Conservation (phyloP, 2,329 filamentous ascomycete genomes). For the Nemania bipapillata region DNA sequence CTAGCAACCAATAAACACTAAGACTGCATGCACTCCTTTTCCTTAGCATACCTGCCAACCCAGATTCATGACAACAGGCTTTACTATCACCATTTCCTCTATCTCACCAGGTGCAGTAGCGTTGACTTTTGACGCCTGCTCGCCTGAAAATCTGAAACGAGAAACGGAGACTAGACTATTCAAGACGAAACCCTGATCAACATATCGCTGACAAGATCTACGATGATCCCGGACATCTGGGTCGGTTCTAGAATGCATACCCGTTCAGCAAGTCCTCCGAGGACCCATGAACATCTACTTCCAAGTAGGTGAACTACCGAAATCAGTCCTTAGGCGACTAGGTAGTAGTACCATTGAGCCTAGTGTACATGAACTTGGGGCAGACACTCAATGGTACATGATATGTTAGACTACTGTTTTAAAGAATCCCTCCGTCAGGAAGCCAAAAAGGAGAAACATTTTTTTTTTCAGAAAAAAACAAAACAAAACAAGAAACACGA, state of each 20-base stretch:
- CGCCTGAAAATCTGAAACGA: constrained; percentile 36
- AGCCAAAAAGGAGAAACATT: too few relatives aligned
- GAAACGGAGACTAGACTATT: constrained; percentile 14
- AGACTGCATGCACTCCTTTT: background rate
- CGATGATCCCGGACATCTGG: constrained; percentile 43
- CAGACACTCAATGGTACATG: too few relatives aligned
- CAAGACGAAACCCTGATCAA: constrained; percentile 30
- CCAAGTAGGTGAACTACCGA: background rate
- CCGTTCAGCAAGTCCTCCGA: constrained; percentile 15
- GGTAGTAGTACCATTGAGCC: too few relatives aligned
- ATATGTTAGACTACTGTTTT: background rate
- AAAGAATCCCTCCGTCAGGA: background rate
- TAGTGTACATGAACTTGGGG: background rate
- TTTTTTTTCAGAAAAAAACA: background rate
- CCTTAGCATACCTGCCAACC: background rate
- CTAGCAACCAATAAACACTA: constrained; percentile 33
- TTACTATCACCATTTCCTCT: background rate
- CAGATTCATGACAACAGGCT: background rate
- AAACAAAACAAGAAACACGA: background rate
- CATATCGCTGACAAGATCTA: constrained; percentile 41
- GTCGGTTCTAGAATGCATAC: constrained; percentile 35
- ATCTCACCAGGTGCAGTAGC: constrained; percentile 28
- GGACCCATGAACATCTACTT: constrained; percentile 11
- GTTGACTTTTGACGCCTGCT: constrained; percentile 24
- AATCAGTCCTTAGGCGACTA: background rate